Conservation (phyloP, 164 flowering plant genomes). For the Malania oleifera region DNA sequence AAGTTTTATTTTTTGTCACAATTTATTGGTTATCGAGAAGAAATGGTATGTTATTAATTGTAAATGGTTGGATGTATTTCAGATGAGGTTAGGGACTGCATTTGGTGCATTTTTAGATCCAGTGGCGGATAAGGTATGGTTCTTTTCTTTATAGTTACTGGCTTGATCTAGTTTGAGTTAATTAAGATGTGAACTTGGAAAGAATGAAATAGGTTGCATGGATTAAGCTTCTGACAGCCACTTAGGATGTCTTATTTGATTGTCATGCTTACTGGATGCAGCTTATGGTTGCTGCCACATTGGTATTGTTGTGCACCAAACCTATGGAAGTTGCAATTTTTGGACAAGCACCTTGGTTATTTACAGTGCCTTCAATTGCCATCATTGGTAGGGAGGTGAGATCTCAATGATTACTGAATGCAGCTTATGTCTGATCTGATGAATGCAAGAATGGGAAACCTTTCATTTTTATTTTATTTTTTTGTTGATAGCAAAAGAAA, state of each 20-base stretch:
- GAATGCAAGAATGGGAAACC: no score
- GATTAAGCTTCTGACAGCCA: neutral
- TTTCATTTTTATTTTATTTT: no score
- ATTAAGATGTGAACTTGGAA: no score
- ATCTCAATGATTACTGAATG: neutral
- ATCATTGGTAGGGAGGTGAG: constrained; percentile 97
- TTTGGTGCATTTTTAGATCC: constrained; percentile 99
- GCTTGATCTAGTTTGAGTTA: neutral
- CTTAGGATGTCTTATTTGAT: constrained; percentile 8
- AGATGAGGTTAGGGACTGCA: constrained; percentile 80
- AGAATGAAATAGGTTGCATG: no score
- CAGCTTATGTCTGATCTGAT: no score
- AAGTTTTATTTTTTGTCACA: neutral
- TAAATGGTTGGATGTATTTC: constrained; percentile 20
- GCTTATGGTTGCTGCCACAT: constrained; percentile 99
- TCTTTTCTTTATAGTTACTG: neutral
- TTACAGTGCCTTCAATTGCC: constrained; percentile 80
- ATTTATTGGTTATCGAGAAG: neutral
- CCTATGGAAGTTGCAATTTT: constrained; percentile 51
- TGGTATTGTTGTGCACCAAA: constrained; percentile 76
- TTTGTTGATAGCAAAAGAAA: no score
- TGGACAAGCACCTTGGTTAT: constrained; percentile 73
- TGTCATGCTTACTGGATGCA: constrained; percentile 32
- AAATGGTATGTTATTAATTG: no score
- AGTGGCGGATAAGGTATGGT: constrained; percentile 89